These are phyloP conservation scores for Paecilomyces sp. DNA, from an alignment of 2,329 filamentous ascomycete species.

Conservation along the genomic window DNA sequence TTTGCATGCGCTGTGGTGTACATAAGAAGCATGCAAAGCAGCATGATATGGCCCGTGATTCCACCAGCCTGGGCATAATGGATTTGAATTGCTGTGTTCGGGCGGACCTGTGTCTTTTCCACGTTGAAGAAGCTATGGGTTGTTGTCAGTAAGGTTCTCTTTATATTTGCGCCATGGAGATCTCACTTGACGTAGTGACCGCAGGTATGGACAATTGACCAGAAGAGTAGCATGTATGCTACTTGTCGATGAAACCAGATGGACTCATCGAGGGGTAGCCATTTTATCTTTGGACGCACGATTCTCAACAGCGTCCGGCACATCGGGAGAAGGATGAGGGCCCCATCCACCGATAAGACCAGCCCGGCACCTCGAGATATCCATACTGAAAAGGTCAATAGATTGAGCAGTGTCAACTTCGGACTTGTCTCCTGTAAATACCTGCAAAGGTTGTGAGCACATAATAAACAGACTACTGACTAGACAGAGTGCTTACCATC, in stretches of 20 bases:
- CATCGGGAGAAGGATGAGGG: slow-evolving; percentile 87
- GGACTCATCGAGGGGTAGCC: slow-evolving; percentile 90
- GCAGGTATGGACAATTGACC: slow-evolving; percentile 66
- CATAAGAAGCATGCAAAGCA: slow-evolving; percentile 98
- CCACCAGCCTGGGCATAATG: slow-evolving; percentile 86
- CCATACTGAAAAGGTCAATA: slow-evolving; percentile 84
- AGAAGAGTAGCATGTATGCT: slow-evolving; percentile 81
- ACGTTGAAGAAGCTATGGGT: slow-evolving; percentile 82
- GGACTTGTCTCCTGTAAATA: slow-evolving; percentile 65
- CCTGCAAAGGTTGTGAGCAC: slow-evolving; percentile 47
- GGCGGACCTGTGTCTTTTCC: slow-evolving; percentile 74
- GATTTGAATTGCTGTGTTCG: slow-evolving; percentile 75
- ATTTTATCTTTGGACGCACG: slow-evolving; percentile 78
- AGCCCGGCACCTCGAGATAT: slow-evolving; percentile 89
- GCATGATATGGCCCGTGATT: slow-evolving; percentile 94
- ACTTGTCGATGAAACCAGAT: slow-evolving; percentile 95
- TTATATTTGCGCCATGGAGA: not conserved
- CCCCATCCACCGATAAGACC: slow-evolving; percentile 73
- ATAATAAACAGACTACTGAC: not conserved
- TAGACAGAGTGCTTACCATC: slow-evolving; percentile 59
- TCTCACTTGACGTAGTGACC: slow-evolving; percentile 87
- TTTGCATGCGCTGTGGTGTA: slow-evolving; percentile 91
- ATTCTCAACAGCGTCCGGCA: slow-evolving; percentile 83
- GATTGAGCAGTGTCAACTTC: slow-evolving; percentile 70
- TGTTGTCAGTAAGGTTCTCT: slow-evolving; percentile 15